Evolutionary conservation across 2,329 filamentous ascomycete genomes (phyloP).

Genomic region (Exserohilum turcica): DNA sequence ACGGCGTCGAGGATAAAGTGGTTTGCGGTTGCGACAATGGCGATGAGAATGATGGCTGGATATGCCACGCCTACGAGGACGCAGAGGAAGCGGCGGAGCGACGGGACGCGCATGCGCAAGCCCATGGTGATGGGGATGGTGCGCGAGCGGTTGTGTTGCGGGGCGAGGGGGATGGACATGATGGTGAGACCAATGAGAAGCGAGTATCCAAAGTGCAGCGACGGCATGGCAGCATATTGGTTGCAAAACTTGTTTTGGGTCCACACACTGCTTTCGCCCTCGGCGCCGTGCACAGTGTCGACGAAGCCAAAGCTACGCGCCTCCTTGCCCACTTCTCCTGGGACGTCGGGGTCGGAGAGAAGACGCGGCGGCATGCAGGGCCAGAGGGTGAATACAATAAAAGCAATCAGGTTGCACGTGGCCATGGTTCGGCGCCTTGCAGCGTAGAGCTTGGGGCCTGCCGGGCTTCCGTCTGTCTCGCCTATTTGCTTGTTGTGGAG

Average conservation of each 20-base stretch:
- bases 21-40: constrained; percentile 74
- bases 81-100: constrained; percentile 58
- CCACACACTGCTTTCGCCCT: constrained; percentile 70
- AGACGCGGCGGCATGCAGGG: constrained; percentile 66
- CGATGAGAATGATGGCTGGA: constrained; percentile 67
- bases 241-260: constrained; percentile 76
- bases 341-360: constrained; percentile 58
- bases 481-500: constrained; percentile 45
- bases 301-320: constrained; percentile 65
- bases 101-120: constrained; percentile 49
- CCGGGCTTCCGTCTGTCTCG: constrained; percentile 46
- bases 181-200: constrained; percentile 74
- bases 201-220: constrained; percentile 76
- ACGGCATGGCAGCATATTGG: constrained; percentile 79
- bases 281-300: constrained; percentile 62
- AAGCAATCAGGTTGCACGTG: constrained; percentile 63
- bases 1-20: constrained; percentile 74
- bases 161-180: constrained; percentile 66
- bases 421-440: constrained; percentile 62
- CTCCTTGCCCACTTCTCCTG: constrained; percentile 61
- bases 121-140: constrained; percentile 31
- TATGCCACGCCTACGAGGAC: constrained; percentile 64
- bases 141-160: constrained; percentile 56
- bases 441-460: constrained; percentile 60
- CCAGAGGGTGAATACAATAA: constrained; percentile 64